Evolutionary conservation across 2,329 filamentous ascomycete species (phyloP).

Genomic region (Fusarium bulbicola): DNA sequence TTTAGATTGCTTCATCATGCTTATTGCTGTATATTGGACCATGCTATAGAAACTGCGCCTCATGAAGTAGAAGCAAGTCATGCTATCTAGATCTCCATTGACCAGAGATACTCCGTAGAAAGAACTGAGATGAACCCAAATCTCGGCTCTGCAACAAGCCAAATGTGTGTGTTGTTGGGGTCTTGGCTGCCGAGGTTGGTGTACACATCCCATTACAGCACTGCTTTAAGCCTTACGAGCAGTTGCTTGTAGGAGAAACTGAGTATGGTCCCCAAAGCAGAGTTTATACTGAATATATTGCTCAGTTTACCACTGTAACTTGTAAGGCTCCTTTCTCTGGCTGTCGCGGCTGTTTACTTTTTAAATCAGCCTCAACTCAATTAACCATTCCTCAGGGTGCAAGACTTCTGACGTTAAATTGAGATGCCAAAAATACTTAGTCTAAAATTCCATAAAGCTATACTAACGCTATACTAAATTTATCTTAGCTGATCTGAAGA

Average conservation of each 20-base stretch:
- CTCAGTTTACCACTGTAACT: background rate
- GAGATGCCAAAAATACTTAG: too few relatives aligned
- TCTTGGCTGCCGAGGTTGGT: conserved; percentile 4
- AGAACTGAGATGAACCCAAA: conserved; percentile 15
- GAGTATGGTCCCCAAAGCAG: background rate
- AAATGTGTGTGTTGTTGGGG: conserved; percentile 7
- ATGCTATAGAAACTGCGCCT: background rate
- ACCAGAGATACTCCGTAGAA: conserved; percentile 11
- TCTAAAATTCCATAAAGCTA: too few relatives aligned
- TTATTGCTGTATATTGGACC: background rate
- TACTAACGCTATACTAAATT: too few relatives aligned
- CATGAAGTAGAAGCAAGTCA: background rate
- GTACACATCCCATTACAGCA: background rate
- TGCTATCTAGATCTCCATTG: conserved; percentile 13
- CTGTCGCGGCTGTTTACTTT: conserved; percentile 31
- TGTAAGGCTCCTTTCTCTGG: background rate
- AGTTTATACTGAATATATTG: background rate
- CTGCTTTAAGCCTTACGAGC: background rate
- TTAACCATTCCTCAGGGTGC: background rate
- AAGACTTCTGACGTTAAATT: too few relatives aligned
- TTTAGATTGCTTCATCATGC: conserved; percentile 21
- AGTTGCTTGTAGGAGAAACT: background rate
- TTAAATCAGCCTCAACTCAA: conserved; percentile 3
- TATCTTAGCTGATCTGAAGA: too few relatives aligned
- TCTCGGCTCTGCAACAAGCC: conserved; percentile 16